Base-by-base conservation (phyloP, 106 monocot species). In the Chionographis japonica region DNA sequence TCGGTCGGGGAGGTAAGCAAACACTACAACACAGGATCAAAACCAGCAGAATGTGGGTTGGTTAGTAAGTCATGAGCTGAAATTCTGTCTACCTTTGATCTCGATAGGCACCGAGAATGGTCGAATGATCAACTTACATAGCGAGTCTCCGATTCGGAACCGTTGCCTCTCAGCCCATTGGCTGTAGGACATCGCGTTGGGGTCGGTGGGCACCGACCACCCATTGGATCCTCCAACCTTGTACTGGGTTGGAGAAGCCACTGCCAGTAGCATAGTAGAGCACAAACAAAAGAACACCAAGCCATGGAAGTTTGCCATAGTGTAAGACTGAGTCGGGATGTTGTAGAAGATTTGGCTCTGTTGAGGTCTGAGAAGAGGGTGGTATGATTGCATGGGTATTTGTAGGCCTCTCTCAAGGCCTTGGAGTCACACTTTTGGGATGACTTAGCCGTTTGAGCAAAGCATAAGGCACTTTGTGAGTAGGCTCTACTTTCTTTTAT, bases 171-270 rank as follows among this genome's bases (percentile, higher is more conserved):
- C 27, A 37, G 70, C 70, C 70, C 70, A 70, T 35, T 70, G 70
- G 18, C 58, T 40, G 74, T 74, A 80, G 12, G 63, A 49, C 66
- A 60, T 72, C 14, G 62, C 56, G 17, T 69, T 69, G 11, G 68
- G 74, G 14, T 69, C 65, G 37, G 59, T n/a, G 0, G 77, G 82
- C 27, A 78, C 73, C 1, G 77, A 40, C 82, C 82, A 83, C 12
- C 73, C 77, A 20, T 52, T 66, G 5, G 80, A 68, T 3, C 72
- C 86, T 42, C 90, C 86, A 8, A 86, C 90, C 68, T 67, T 78
- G 72, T 84, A 86, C 52, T 81, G 72, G 4, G 58, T 58, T 18
- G 72, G 84, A 40, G 65, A 54, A 19, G 72, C 86, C 36, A 66
- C 19, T 17, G 72, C 52, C 6, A 54, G 46, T 19, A 79, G 36